phyloP scores from a whole-genome alignment of 2,329 filamentous ascomycete genomes.

The Tolypocladium endophyticum region DNA sequence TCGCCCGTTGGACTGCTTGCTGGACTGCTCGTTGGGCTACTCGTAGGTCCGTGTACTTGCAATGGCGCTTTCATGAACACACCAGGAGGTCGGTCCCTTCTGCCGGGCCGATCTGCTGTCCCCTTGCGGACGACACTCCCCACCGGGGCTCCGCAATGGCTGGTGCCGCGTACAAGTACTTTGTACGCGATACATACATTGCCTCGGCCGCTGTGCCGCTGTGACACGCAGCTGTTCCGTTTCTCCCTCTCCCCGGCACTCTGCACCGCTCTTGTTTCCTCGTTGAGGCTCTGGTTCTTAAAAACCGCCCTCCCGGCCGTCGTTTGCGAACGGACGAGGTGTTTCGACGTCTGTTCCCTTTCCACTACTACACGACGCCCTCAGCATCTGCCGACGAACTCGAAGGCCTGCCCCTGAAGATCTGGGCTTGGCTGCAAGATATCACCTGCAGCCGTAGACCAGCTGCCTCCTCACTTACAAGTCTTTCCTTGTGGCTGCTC shows the following conservation, averaged over 20 bases:
- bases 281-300: background rate
- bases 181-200: background rate
- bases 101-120: background rate
- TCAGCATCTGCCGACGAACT: no score
- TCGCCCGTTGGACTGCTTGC: background rate
- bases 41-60: background rate
- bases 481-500: background rate
- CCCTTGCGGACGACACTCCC: background rate
- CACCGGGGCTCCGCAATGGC: constrained; percentile 1
- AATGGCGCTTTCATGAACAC: background rate
- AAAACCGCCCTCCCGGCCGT: background rate
- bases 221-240: background rate
- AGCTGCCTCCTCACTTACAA: background rate
- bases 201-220: background rate
- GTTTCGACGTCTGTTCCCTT: background rate
- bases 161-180: background rate
- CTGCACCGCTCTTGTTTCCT: background rate
- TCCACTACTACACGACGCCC: background rate
- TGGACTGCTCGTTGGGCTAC: background rate
- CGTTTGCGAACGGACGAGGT: background rate
- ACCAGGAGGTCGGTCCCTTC: background rate
- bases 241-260: background rate
- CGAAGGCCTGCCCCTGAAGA: background rate
- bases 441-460: background rate
- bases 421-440: background rate